Conservation (phyloP, 176 grass and related monocot species). For the Triticum monococcum region DNA sequence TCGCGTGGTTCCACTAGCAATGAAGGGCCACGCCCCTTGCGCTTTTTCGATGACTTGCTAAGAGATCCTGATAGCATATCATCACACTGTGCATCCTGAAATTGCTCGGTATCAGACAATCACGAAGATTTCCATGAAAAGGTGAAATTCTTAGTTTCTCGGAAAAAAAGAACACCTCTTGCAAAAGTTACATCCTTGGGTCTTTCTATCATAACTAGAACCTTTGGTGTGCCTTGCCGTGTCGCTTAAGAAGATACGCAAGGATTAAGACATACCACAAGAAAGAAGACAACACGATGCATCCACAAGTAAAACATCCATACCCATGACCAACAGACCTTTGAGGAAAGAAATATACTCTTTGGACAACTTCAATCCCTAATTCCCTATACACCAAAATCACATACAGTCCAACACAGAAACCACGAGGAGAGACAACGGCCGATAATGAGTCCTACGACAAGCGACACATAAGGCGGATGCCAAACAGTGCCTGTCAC, state of each 20-base stretch:
- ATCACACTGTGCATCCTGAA: conserved; percentile 33
- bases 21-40: conserved; percentile 35
- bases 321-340: neutral
- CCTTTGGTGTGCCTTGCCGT: neutral
- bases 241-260: neutral
- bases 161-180: neutral
- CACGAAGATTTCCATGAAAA: conserved; percentile 15
- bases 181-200: neutral
- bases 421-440: neutral
- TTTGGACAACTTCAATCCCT: neutral
- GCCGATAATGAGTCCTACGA: neutral
- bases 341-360: neutral
- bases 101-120: conserved; percentile 6
- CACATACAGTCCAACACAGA: neutral
- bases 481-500: neutral
- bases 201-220: conserved; percentile 2
- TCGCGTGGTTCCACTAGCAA: conserved; percentile 37
- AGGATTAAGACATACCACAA: neutral
- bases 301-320: neutral
- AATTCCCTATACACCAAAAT: neutral
- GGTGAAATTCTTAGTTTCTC: neutral
- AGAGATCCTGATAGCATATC: conserved; percentile 15
- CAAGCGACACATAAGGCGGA: neutral
- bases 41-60: conserved; percentile 29
- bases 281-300: neutral